Evolutionary conservation across 164 flowering plant species (phyloP).

Genomic region (Pachysandra terminalis): DNA sequence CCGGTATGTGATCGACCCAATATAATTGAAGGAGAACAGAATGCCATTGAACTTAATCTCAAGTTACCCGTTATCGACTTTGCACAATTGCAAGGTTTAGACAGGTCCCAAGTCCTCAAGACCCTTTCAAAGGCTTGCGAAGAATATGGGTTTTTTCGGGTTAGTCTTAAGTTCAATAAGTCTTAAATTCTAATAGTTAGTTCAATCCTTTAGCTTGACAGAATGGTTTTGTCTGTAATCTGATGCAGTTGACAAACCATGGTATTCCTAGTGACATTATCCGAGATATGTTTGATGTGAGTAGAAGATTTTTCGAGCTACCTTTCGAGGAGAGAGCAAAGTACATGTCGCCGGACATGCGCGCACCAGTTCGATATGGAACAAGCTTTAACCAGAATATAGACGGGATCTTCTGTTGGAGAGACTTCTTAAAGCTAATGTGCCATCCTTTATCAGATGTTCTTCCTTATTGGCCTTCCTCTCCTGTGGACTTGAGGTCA

Average conservation of each 20-base stretch:
- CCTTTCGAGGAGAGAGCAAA: slow-evolving; percentile 52
- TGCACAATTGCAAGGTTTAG: slow-evolving; percentile 43
- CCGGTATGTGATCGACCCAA: slow-evolving; percentile 49
- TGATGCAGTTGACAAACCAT: slow-evolving; percentile 55
- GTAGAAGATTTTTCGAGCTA: slow-evolving; percentile 47
- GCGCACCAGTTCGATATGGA: slow-evolving; percentile 51
- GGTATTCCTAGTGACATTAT: slow-evolving; percentile 34
- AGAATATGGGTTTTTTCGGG: slow-evolving; percentile 58
- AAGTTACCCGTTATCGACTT: slow-evolving; percentile 56
- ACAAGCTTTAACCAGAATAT: slow-evolving; percentile 63
- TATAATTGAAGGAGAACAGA: not conserved
- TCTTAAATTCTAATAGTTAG: too few species aligned
- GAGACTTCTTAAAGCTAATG: slow-evolving; percentile 59
- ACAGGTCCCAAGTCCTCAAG: slow-evolving; percentile 32
- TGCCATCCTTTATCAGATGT: slow-evolving; percentile 40
- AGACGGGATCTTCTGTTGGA: slow-evolving; percentile 62
- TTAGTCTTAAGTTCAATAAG: slow-evolving; percentile 14
- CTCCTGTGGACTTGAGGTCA: slow-evolving; percentile 56
- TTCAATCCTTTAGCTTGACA: too few species aligned
- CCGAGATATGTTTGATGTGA: slow-evolving; percentile 38
- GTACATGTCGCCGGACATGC: slow-evolving; percentile 54
- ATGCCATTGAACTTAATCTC: slow-evolving; percentile 11
- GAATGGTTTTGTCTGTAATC: not conserved
- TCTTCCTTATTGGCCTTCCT: slow-evolving; percentile 57
- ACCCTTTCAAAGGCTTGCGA: slow-evolving; percentile 56